These are phyloP conservation scores for Colletotrichum sp. DNA, from an alignment of 2,329 filamentous ascomycete species.

Conservation along the genomic window DNA sequence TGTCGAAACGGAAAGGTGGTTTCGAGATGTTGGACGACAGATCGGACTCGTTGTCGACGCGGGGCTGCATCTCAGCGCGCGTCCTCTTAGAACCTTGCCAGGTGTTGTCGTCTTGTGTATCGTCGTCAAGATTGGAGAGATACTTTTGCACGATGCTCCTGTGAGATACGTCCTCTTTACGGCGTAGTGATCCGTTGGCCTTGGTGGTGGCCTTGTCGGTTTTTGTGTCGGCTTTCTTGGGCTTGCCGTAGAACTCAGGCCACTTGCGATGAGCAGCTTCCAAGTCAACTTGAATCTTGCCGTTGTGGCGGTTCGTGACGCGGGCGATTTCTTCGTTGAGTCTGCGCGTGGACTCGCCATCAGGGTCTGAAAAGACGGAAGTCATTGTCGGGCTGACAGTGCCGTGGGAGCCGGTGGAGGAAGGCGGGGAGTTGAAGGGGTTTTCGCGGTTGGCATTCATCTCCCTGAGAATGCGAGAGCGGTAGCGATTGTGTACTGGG, in stretches of 20 bases:
- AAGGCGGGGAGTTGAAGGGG: slow-evolving; percentile 63
- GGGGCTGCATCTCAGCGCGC: slow-evolving; percentile 58
- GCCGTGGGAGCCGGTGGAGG: slow-evolving; percentile 62
- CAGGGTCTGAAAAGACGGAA: slow-evolving; percentile 57
- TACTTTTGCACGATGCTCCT: slow-evolving; percentile 21
- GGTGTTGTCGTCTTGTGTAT: slow-evolving; percentile 39
- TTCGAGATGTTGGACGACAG: slow-evolving; percentile 49
- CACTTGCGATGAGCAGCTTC: slow-evolving; percentile 55
- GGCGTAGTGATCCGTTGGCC: slow-evolving; percentile 25
- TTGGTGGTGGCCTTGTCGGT: not conserved
- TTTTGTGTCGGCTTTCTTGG: slow-evolving; percentile 31
- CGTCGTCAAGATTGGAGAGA: slow-evolving; percentile 43
- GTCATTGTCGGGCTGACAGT: slow-evolving; percentile 60
- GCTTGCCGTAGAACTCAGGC: slow-evolving; percentile 55
- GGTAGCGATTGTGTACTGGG: slow-evolving; percentile 42
- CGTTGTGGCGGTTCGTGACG: slow-evolving; percentile 39
- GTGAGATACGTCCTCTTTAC: slow-evolving; percentile 54
- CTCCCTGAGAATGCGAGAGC: slow-evolving; percentile 55
- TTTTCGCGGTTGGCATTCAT: slow-evolving; percentile 59
- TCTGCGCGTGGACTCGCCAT: slow-evolving; percentile 58
- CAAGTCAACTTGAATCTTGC: slow-evolving; percentile 46
- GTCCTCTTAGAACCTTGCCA: slow-evolving; percentile 45
- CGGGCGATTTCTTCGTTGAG: slow-evolving; percentile 55
- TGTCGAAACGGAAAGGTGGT: slow-evolving; percentile 35
- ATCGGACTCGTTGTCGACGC: slow-evolving; percentile 58